phyloP scores from a whole-genome alignment of 2,329 filamentous ascomycete genomes.

The Shiraia bambusicola region DNA sequence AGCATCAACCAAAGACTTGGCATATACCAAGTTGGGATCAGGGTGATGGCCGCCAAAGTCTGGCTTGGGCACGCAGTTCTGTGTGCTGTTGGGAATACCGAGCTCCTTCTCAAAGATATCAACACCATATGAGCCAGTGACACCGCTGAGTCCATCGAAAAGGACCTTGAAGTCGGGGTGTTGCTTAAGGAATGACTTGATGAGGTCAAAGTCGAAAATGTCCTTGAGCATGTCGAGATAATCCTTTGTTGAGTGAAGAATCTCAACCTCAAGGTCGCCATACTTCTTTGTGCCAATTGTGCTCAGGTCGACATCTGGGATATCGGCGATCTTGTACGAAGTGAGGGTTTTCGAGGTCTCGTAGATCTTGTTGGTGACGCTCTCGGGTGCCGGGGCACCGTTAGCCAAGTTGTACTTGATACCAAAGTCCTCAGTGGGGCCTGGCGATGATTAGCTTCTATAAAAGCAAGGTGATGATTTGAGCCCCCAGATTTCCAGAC shows the following conservation, averaged over 20 bases:
- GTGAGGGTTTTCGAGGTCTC: slow-evolving; percentile 85
- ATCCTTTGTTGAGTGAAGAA: slow-evolving; percentile 89
- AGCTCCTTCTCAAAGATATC: slow-evolving; percentile 96
- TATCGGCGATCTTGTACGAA: slow-evolving; percentile 87
- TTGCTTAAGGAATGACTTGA: slow-evolving; percentile 85
- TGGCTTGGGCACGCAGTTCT: slow-evolving; percentile 89
- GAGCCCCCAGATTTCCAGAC: too few relatives aligned
- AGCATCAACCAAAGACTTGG: slow-evolving; percentile 87
- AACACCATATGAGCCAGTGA: slow-evolving; percentile 91
- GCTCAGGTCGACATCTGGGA: slow-evolving; percentile 81
- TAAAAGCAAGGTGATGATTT: too few relatives aligned
- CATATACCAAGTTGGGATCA: slow-evolving; percentile 96
- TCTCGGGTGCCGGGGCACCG: slow-evolving; percentile 91
- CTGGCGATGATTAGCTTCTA: slow-evolving; percentile 48
- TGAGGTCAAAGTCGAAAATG: slow-evolving; percentile 96
- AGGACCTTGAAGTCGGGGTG: slow-evolving; percentile 95
- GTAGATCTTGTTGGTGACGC: slow-evolving; percentile 97
- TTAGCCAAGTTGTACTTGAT: slow-evolving; percentile 99
- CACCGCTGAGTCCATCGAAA: slow-evolving; percentile 91
- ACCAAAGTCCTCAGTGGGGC: slow-evolving; percentile 91
- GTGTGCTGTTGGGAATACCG: slow-evolving; percentile 75
- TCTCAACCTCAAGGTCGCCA: slow-evolving; percentile 86
- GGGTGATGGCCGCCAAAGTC: slow-evolving; percentile 98
- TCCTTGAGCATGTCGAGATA: slow-evolving; percentile 96
- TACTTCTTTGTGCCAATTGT: slow-evolving; percentile 83